Conservation (phyloP, 345 rosid genomes). For the Lepidium sativum region DNA sequence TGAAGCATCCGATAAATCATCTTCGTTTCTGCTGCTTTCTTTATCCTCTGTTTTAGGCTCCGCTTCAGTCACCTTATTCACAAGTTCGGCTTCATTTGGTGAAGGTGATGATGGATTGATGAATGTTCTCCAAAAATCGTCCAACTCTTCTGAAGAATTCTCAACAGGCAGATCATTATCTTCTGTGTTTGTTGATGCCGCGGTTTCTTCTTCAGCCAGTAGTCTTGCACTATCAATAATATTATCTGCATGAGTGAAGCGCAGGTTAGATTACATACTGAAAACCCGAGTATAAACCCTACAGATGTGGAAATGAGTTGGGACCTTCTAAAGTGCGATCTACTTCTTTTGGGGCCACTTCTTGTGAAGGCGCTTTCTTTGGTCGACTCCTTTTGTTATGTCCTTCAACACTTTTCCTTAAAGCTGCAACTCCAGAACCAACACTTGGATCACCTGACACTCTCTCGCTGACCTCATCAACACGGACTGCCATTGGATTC, state of each 20-base stretch:
- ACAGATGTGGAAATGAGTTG: neutral
- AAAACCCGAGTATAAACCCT: neutral
- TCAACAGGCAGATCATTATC: conserved; percentile 19
- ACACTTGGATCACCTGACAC: conserved; percentile 54
- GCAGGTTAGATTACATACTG: neutral
- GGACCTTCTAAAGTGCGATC: conserved; percentile 35
- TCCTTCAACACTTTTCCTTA: conserved; percentile 43
- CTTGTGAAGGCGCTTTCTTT: conserved; percentile 27
- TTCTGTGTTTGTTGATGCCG: conserved; percentile 30
- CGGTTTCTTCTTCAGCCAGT: conserved; percentile 41
- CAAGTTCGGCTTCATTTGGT: conserved; percentile 25
- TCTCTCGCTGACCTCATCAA: conserved; percentile 58
- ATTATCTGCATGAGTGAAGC: conserved; percentile 35
- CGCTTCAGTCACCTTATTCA: conserved; percentile 6
- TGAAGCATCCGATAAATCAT: conserved; percentile 28
- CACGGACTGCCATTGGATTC: conserved; percentile 62
- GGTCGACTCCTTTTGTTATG: conserved; percentile 32
- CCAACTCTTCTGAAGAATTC: conserved; percentile 29
- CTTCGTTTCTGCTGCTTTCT: conserved; percentile 33
- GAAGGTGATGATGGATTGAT: conserved; percentile 37
- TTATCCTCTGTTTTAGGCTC: conserved; percentile 25
- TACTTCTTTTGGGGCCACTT: conserved; percentile 15
- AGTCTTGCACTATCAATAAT: conserved; percentile 31
- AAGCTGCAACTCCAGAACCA: conserved; percentile 47
- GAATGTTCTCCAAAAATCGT: conserved; percentile 63